Base-by-base conservation (phyloP, 208 protist species). In the Trypanosoma avium region DNA sequence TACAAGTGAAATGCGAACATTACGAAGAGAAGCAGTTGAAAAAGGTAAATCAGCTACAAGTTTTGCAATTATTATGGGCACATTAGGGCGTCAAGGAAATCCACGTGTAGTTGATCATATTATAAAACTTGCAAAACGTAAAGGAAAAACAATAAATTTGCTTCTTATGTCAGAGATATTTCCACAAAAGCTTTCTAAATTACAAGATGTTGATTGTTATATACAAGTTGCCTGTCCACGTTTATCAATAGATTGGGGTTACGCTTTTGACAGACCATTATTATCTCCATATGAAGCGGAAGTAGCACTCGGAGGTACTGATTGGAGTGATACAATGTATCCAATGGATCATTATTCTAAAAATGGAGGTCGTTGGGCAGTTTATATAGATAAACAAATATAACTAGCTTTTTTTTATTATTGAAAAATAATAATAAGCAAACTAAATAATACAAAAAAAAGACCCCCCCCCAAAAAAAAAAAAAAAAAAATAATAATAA, bases 221-320 rank as follows among this genome's bases (percentile, higher is more conserved):
- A 94, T 98, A 24, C 97, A 99, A 79, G 94, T 99, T 22, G 98
- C 97, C 0, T 99, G 98, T 70, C 98, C 98, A 10, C 81, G 98
- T 8, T 87, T 99, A 17, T 99, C 97, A 17, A 99, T 99, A 61
- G 98, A 99, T 82, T 99, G 98, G 98, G 98, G 98, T 48, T 97
- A 98, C 67, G 92, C 93, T n/a, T 99, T 99, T 59, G 85, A 84
- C 52, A 88, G 79, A 32, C 98, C 98, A 8, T 71, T 99, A 21
- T 75, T 99, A 24, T 97, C 94, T n/a, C 94, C 98, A 3, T 99
- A 99, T 74, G 98, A 99, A 78, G 85, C 92, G 13, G 83, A 97
- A 67, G 96, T 99, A 30, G 93, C 90, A 8, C 75, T 99, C 13
- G 79, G 86, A n/a, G 70, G 55, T 24, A 75, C 83, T 4, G 63